Evolutionary conservation across 371 early-diverging fungal genomes (phyloP), one percentile per base, ranked within the genome.

Genomic region (Umbelopsis sp.): DNA sequence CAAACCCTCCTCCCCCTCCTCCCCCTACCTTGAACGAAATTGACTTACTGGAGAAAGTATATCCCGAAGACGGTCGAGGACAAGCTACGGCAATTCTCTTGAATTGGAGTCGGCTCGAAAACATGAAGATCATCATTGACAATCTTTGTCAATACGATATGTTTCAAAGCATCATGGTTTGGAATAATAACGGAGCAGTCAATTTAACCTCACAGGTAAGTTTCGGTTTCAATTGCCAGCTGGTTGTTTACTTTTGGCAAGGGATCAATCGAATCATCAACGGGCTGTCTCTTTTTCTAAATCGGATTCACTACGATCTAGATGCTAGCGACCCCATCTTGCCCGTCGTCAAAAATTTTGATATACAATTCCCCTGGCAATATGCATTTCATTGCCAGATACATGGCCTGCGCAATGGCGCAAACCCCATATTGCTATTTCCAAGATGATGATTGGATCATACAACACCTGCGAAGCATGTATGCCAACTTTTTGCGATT

Each of bases 381-480:
- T 63, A 75, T 86, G 78, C 78, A 84, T 65, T 73, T 75, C 41
- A 79, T 84, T 6, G 87, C 86, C 22, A 81, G 89, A 20, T 89
- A 88, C 64, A 72, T 87, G 72, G 89, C 88, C 14, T 89, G 89
- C 62, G 80, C 79, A 14, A 75, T 81, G 65, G 80, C 86, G 9
- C 79, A 80, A 7, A 86, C 87, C n/a, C 84, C 85, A 0, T 88
- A 88, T 63, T 89, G 89, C 69, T 89, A 87, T 68, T 89, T 89
- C 51, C 88, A 88, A 75, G 87, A 87, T 65, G 78, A 80, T 32
- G 76, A 74, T 50, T 76, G 77, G 71, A 63, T 72, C 46, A 73
- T 73, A 32, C 73, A 75, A 11, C 80, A 81, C 57, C 67, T 86
- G 44, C 71, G 89, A 35, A 81, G 86, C 66, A 78, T 85, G 45